These are phyloP conservation scores for Grifola frondosa DNA, from an alignment of 1,284 basidiomycete genomes.

Conservation along the genomic window DNA sequence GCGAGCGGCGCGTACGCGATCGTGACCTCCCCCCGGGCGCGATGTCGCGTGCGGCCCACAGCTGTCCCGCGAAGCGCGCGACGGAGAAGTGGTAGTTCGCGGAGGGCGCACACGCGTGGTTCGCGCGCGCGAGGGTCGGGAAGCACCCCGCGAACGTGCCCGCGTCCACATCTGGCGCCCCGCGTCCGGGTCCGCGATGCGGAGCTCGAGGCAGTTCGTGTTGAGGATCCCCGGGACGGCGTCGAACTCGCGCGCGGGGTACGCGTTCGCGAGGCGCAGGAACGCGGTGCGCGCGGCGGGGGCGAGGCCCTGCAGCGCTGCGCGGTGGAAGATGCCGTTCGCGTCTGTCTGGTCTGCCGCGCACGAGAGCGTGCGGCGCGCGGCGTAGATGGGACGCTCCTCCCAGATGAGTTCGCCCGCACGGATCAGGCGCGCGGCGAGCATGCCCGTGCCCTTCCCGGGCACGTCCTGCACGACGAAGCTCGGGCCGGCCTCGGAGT, in stretches of 20 bases:
- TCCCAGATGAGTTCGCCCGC: slow-evolving; percentile 20
- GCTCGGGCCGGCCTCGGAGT: not conserved
- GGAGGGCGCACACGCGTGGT: slow-evolving; percentile 10
- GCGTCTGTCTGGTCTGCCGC: slow-evolving; percentile 7
- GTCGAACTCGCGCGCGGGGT: not conserved
- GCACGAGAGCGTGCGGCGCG: slow-evolving; percentile 3
- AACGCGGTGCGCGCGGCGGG: not conserved
- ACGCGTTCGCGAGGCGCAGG: slow-evolving; percentile 1
- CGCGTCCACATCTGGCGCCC: not conserved
- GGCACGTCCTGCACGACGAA: not conserved
- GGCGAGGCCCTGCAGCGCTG: slow-evolving; percentile 2
- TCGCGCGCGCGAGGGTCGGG: slow-evolving; percentile 7
- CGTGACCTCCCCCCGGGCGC: slow-evolving; percentile 14
- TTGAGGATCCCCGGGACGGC: slow-evolving; percentile 8
- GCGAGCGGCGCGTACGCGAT: slow-evolving; percentile 10
- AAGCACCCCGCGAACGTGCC: slow-evolving; percentile 4
- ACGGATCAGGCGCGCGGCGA: slow-evolving; percentile 20
- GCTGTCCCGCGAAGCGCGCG: slow-evolving; percentile 6
- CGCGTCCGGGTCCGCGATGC: slow-evolving; percentile 1
- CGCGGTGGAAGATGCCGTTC: slow-evolving; percentile 7
- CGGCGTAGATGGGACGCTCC: slow-evolving; percentile 15
- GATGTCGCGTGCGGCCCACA: slow-evolving; percentile 4
- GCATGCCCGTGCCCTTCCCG: slow-evolving; percentile 20
- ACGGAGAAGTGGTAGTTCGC: slow-evolving; percentile 7
- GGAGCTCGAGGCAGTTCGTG: slow-evolving; percentile 9